Evolutionary conservation across 2,329 filamentous ascomycete genomes (phyloP).

Genomic region (Aspergillus ochraceus): DNA sequence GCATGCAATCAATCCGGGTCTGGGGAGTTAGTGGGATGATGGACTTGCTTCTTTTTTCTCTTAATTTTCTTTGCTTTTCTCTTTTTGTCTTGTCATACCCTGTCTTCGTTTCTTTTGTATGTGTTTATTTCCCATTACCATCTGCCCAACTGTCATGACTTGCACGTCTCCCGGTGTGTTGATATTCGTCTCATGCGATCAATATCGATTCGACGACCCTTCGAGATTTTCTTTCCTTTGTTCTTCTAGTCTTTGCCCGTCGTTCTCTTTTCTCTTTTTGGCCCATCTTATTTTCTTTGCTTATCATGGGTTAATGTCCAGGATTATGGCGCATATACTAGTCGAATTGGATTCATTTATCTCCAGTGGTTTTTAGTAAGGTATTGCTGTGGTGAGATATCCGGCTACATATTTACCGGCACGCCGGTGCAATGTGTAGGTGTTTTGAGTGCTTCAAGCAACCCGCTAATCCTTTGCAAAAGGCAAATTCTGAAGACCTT

Average conservation of each 20-base stretch:
- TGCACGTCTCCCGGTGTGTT: slow-evolving; percentile 9
- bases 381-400: not conserved
- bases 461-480: too few species aligned
- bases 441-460: too few species aligned
- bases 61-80: slow-evolving; percentile 5
- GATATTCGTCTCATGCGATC: slow-evolving; percentile 7
- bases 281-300: slow-evolving; percentile 20
- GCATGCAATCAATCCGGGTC: slow-evolving; percentile 7
- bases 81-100: slow-evolving; percentile 6
- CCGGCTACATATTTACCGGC: too few species aligned
- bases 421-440: too few species aligned
- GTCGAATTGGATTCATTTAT: slow-evolving; percentile 21
- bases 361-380: not conserved
- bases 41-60: slow-evolving; percentile 8
- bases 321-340: slow-evolving; percentile 20
- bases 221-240: slow-evolving; percentile 13
- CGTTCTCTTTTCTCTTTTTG: slow-evolving; percentile 15
- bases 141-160: not conserved
- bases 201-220: slow-evolving; percentile 12
- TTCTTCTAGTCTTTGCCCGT: slow-evolving; percentile 13
- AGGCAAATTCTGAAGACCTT: too few species aligned
- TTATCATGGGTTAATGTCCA: slow-evolving; percentile 21
- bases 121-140: not conserved
- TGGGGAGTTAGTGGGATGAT: slow-evolving; percentile 16
- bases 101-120: slow-evolving; percentile 8